Evolutionary conservation across 2,329 filamentous ascomycete species (phyloP), one percentile per base, ranked within the genome.

Genomic region (Fusarium sp.): DNA sequence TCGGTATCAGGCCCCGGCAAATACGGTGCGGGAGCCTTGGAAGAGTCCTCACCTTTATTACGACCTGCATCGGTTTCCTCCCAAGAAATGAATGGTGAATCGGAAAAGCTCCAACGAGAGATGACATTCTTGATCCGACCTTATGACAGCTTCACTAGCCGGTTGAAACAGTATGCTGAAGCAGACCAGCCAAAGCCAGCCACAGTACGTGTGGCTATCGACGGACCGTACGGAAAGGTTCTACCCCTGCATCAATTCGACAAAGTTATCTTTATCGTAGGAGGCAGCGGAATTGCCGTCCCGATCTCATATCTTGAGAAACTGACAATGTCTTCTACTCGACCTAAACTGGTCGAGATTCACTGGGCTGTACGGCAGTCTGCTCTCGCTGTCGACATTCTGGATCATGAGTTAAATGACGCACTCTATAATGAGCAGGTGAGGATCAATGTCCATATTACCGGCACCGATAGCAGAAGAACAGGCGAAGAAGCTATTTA

Each of bases 71-170:
- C 31, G 6, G 0, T 5, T 11, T 7, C 10, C 2, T 18, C 13
- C 2, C 20, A n/a, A 1, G 42, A 28, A 24, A 14, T 3, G 5
- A 22, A 5, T 5, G 13, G 3, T 11, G 4, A 26, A 15, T 7
- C 9, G 3, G 17, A 43, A 9, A 42, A 42, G 28, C 15, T 10
- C 6, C 20, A 36, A 0, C 49, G 39, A 15, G 28, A 53, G 17
- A 80, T 84, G 76, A 77, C 77, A 1, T 84, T 85, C 56, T 76
- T 85, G 20, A 81, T 85, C 44, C 74, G 83, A 0, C 83, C 83
- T 0, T 84, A 84, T 65, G 78, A 82, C 51, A 77, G 81, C 62
- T 84, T 84, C 68, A 85, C 82, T 0, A 66, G 69, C 0, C 15
- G 60, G 5, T 11, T 63, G 4, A 57, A 22, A 3, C 10, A 15